phyloP scores from a whole-genome alignment of 2,329 filamentous ascomycete genomes.

The Fusarium domesticum region DNA sequence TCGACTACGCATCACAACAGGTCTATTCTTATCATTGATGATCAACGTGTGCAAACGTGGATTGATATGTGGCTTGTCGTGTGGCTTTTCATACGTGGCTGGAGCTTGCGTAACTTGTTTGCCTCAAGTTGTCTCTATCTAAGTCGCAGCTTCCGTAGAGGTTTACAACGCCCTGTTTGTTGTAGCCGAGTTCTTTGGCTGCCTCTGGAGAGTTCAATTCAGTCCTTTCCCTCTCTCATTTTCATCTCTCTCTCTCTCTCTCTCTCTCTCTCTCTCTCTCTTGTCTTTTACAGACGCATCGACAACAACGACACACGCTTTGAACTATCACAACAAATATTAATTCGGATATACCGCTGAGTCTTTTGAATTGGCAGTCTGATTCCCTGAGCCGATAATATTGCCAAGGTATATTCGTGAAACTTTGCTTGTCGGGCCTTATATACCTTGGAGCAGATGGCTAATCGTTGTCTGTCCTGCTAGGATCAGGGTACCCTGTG shows the following conservation, averaged over 20 bases:
- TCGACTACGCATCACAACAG: not conserved
- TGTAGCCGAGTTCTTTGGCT: no score
- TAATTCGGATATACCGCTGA: not conserved
- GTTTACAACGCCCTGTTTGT: no score
- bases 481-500: not conserved
- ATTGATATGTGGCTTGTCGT: not conserved
- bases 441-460: not conserved
- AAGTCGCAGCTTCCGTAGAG: not conserved
- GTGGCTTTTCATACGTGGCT: not conserved
- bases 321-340: not conserved
- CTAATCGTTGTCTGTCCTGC: not conserved
- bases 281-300: not conserved
- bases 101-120: not conserved
- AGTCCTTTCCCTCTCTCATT: not conserved
- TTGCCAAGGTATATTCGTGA: not conserved
- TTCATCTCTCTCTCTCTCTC: not conserved
- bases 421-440: not conserved
- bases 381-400: not conserved
- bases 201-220: not conserved
- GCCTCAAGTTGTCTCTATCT: not conserved
- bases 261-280: not conserved
- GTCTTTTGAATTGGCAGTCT: not conserved
- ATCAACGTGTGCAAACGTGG: not conserved
- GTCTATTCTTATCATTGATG: not conserved
- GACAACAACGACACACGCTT: not conserved